A percentile compares a stretch with the other conserved stretches of the same genome.
phyloP scores from a whole-genome alignment of 2,329 filamentous ascomycete species.

The Penicillium sp. region DNA sequence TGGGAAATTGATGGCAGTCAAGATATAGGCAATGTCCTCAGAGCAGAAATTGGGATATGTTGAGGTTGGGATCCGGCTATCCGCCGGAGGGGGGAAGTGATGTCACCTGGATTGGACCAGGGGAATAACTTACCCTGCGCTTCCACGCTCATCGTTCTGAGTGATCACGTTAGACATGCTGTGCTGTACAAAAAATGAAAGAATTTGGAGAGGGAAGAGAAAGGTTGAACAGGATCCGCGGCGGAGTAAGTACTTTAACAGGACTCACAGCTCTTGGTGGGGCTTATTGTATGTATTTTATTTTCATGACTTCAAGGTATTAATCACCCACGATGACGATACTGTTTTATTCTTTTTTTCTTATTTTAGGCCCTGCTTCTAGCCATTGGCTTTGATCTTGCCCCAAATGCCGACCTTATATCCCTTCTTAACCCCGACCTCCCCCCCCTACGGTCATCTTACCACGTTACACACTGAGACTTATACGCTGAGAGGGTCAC shows the following conservation, averaged over 20 bases:
- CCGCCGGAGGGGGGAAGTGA: conserved; percentile 33
- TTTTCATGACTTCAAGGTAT: conserved; percentile 15
- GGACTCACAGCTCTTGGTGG: conserved; percentile 24
- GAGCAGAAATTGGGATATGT: conserved; percentile 3
- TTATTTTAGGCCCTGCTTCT: not conserved
- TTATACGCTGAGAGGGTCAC: too few relatives aligned
- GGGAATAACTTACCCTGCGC: conserved; percentile 52
- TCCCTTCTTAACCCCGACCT: not conserved
- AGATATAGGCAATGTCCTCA: not conserved
- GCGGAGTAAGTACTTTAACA: conserved; percentile 37
- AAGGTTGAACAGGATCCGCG: conserved; percentile 28
- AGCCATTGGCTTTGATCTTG: not conserved
- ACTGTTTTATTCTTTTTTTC: not conserved
- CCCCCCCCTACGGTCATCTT: not conserved
- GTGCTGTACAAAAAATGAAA: conserved; percentile 17
- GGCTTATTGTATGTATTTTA: conserved; percentile 21
- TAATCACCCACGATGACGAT: conserved; percentile 4
- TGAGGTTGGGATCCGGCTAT: conserved; percentile 11
- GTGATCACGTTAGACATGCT: conserved; percentile 56
- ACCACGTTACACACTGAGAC: too few relatives aligned
- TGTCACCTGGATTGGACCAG: conserved; percentile 35
- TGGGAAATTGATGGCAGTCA: not conserved
- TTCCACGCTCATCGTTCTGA: conserved; percentile 50
- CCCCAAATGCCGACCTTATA: not conserved
- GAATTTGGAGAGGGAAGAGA: conserved; percentile 14